Conservation (phyloP, 73 alveolate species). For the Blepharisma japonicum region DNA sequence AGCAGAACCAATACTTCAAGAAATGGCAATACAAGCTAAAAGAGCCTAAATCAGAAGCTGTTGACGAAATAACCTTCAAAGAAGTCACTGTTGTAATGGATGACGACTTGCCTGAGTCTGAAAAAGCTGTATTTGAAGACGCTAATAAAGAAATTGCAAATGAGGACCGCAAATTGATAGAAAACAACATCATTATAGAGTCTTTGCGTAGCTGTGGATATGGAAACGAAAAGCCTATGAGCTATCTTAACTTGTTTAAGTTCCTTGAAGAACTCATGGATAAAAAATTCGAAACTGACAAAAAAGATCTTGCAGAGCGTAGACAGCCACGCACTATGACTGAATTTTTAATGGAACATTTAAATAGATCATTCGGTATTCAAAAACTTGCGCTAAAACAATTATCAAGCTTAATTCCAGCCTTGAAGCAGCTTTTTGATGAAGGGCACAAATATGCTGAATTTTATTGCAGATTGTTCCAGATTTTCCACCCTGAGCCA, state of each 20-base stretch:
- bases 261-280: slow-evolving; percentile 31
- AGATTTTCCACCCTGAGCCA: slow-evolving; percentile 32
- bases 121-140: not conserved
- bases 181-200: not conserved
- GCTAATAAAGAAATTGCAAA: not conserved
- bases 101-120: not conserved
- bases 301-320: not conserved
- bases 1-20: not conserved
- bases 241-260: slow-evolving; percentile 13
- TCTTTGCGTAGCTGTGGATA: not conserved
- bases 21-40: not conserved
- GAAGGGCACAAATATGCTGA: slow-evolving; percentile 26
- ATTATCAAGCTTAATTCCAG: not conserved
- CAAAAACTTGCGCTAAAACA: not conserved
- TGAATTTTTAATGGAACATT: not conserved
- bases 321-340: not conserved
- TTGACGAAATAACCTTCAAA: not conserved
- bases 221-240: slow-evolving; percentile 29
- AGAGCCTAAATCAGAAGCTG: not conserved
- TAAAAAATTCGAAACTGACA: slow-evolving; percentile 22
- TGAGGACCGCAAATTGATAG: not conserved
- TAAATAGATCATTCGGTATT: slow-evolving; percentile 13
- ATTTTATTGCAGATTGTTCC: not conserved
- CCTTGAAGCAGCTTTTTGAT: not conserved
- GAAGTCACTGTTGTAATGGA: not conserved